Conservation (phyloP, 495 filamentous ascomycete species). For the Rhypophila decipiens region DNA sequence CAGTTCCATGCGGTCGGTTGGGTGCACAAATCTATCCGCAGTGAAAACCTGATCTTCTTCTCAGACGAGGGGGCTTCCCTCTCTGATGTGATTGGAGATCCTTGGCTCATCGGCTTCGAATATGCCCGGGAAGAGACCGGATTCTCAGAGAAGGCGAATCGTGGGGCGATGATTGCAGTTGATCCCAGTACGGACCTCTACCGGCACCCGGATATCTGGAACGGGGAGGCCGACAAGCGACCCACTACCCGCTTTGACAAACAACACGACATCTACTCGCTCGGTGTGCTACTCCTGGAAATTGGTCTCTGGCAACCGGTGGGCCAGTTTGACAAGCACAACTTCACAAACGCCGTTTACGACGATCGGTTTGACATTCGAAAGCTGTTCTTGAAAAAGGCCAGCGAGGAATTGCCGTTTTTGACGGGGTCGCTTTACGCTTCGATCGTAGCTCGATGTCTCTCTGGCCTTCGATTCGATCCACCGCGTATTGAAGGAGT, state of each 20-base stretch:
- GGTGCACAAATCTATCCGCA: constrained; percentile 4
- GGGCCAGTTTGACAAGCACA: not conserved
- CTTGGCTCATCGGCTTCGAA: not conserved
- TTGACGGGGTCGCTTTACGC: too few species aligned
- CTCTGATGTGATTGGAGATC: not conserved
- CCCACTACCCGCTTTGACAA: not conserved
- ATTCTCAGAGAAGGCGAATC: not conserved
- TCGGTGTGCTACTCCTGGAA: constrained; percentile 54
- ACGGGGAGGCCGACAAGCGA: not conserved
- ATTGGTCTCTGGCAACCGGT: constrained; percentile 44
- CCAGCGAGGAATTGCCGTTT: too few species aligned
- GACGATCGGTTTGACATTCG: too few species aligned
- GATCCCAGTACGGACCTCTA: not conserved
- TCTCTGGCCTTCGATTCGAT: too few species aligned
- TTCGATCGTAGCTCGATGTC: too few species aligned
- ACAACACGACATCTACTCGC: constrained; percentile 54
- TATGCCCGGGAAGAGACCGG: not conserved
- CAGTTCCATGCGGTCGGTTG: constrained; percentile 1
- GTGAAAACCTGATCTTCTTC: constrained; percentile 4
- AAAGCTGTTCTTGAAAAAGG: too few species aligned
- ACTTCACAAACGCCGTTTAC: not conserved
- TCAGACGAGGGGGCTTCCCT: not conserved
- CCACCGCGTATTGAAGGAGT: too few species aligned
- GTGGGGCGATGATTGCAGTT: not conserved
- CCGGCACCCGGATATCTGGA: constrained; percentile 1